phyloP scores from a whole-genome alignment of 768 basidiomycete genomes.

The Thelephora aurantiotincta region DNA sequence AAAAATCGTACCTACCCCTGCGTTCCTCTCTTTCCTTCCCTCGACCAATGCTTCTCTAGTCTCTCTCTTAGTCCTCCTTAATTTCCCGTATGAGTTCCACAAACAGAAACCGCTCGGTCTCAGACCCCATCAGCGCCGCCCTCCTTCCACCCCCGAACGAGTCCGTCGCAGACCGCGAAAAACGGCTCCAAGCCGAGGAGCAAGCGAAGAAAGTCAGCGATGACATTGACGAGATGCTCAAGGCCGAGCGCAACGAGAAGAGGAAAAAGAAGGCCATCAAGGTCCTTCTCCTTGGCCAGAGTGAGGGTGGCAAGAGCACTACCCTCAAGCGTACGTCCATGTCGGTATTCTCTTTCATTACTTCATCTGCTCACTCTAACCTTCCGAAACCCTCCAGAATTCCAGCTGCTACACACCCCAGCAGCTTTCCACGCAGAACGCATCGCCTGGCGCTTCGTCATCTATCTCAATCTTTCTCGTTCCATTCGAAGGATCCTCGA shows the following conservation, averaged over 20 bases:
- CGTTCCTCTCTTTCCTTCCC: no score
- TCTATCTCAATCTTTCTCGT: constrained; percentile 78
- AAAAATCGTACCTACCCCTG: neutral
- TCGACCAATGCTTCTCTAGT: no score
- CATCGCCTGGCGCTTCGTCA: constrained; percentile 76
- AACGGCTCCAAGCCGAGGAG: constrained; percentile 47
- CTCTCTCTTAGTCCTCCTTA: neutral
- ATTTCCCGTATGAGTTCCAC: constrained; percentile 1
- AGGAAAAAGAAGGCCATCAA: constrained; percentile 52
- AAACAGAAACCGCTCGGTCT: constrained; percentile 27
- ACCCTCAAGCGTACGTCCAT: constrained; percentile 70
- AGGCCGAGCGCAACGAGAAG: constrained; percentile 47
- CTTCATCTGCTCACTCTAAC: constrained; percentile 6
- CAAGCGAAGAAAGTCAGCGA: constrained; percentile 67
- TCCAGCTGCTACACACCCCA: constrained; percentile 69
- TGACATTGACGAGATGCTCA: constrained; percentile 67
- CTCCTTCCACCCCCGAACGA: constrained; percentile 64
- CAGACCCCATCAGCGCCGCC: constrained; percentile 58
- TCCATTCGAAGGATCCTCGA: constrained; percentile 75
- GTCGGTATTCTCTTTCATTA: constrained; percentile 2
- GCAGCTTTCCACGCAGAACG: constrained; percentile 68
- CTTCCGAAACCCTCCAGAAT: constrained; percentile 34
- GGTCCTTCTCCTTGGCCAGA: constrained; percentile 73
- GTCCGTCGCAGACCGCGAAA: constrained; percentile 49
- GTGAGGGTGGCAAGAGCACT: constrained; percentile 82